Percentiles rank a stretch among this genome's conserved stretches.
These are phyloP conservation scores for Wickerhamiella sergipiensis DNA, from an alignment of 805 yeast genomes.

Conservation along the genomic window DNA sequence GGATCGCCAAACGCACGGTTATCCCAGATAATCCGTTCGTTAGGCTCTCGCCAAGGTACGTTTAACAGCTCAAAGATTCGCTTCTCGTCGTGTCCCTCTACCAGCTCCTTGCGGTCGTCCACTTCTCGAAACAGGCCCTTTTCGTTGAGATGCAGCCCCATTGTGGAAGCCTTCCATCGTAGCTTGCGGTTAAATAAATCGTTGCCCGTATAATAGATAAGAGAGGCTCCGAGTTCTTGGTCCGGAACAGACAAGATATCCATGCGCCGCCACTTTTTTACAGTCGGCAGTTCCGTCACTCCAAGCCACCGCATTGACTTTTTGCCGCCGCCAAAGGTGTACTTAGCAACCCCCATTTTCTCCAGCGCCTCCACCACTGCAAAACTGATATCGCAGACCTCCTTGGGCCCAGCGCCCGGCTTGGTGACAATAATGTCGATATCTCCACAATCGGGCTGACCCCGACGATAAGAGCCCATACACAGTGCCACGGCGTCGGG, in stretches of 20 bases:
- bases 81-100: constrained; percentile 34
- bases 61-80: constrained; percentile 34
- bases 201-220: constrained; percentile 43
- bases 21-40: constrained; percentile 18
- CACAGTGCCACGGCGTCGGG: constrained; percentile 26
- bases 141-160: constrained; percentile 29
- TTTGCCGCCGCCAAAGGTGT: constrained; percentile 19
- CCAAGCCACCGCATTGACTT: constrained; percentile 24
- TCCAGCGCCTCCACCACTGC: constrained; percentile 15
- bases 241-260: constrained; percentile 38
- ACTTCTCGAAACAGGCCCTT: constrained; percentile 28
- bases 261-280: constrained; percentile 35
- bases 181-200: constrained; percentile 36
- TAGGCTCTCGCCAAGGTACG: constrained; percentile 26
- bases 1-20: neutral
- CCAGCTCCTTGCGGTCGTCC: constrained; percentile 14
- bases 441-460: constrained; percentile 35
- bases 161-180: constrained; percentile 30
- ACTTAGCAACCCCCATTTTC: constrained; percentile 26
- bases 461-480: constrained; percentile 43
- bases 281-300: constrained; percentile 19
- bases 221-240: constrained; percentile 33
- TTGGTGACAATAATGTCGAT: constrained; percentile 37
- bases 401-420: constrained; percentile 18
- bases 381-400: constrained; percentile 15